These are phyloP conservation scores for Malus domestica DNA, from an alignment of 306 rosid species.

Conservation along the genomic window DNA sequence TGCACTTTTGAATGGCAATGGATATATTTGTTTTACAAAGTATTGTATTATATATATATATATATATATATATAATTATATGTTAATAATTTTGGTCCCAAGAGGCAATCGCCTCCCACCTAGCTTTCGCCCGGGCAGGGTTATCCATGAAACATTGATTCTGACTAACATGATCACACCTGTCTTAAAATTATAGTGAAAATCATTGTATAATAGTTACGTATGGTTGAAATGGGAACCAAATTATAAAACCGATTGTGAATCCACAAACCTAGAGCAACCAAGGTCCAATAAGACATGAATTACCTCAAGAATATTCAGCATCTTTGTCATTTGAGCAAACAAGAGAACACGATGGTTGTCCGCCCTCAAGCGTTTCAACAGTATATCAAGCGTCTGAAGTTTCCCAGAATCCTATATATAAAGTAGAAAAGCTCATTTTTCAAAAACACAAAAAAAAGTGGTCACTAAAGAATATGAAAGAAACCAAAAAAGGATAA, in stretches of 20 bases:
- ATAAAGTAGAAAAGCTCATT: slow-evolving; percentile 15
- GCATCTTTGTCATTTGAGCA: slow-evolving; percentile 99
- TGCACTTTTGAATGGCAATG: too few species aligned
- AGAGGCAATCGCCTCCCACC: too few species aligned
- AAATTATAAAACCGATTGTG: not conserved
- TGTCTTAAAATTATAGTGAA: not conserved
- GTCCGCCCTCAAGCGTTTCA: slow-evolving; percentile 84
- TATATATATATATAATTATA: too few species aligned
- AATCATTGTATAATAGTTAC: not conserved
- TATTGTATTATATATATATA: too few species aligned
- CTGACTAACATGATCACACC: not conserved
- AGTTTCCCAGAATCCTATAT: slow-evolving; percentile 98
- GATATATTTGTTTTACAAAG: too few species aligned
- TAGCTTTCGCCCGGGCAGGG: too few species aligned
- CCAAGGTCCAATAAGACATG: slow-evolving; percentile 5
- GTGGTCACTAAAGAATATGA: slow-evolving; percentile 3
- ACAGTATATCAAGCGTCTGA: slow-evolving; percentile 96
- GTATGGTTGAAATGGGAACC: not conserved
- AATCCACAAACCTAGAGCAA: not conserved
- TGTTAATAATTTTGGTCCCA: too few species aligned
- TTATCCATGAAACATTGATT: too few species aligned
- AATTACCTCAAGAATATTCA: slow-evolving; percentile 91
- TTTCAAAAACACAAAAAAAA: not conserved
- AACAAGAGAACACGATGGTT: slow-evolving; percentile 95
- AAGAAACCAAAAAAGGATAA: not conserved